Evolutionary conservation across 192 early-diverging fungal genomes (phyloP).

Genomic region (Coemansia asiatica): DNA sequence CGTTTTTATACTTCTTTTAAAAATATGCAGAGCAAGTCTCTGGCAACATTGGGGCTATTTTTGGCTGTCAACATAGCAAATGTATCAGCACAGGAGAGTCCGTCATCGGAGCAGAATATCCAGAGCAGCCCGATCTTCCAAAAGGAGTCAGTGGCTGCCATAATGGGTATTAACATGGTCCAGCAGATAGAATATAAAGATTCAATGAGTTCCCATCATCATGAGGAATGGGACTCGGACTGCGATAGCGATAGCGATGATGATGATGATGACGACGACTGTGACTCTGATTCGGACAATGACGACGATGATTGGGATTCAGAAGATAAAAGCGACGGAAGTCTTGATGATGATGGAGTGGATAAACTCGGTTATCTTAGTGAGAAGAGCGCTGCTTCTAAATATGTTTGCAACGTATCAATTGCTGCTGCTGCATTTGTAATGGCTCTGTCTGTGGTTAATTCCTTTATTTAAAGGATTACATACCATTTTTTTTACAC

Average conservation of each 20-base stretch:
- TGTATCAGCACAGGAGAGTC: not conserved
- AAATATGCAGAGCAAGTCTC: slow-evolving; percentile 11
- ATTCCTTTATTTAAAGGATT: not conserved
- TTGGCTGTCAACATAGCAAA: not conserved
- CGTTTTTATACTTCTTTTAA: too few relatives aligned
- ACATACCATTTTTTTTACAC: not conserved
- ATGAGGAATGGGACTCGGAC: not conserved
- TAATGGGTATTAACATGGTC: not conserved
- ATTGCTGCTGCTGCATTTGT: slow-evolving; percentile 2
- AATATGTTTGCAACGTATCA: not conserved
- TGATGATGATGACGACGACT: not conserved
- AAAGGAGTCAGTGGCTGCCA: not conserved
- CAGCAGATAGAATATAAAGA: not conserved
- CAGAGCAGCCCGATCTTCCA: not conserved
- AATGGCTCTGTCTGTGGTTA: not conserved
- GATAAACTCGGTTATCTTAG: not conserved
- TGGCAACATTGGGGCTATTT: not conserved
- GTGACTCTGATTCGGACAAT: not conserved
- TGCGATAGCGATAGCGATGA: not conserved
- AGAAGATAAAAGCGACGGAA: not conserved
- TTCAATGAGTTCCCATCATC: not conserved
- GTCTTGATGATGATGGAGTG: not conserved
- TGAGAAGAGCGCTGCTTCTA: not conserved
- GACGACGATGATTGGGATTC: not conserved
- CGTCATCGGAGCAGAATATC: not conserved